Evolutionary conservation across 129 eudicot genomes (phyloP), one percentile per base, ranked within the genome.

Genomic region (Flaveria ramosissima): DNA sequence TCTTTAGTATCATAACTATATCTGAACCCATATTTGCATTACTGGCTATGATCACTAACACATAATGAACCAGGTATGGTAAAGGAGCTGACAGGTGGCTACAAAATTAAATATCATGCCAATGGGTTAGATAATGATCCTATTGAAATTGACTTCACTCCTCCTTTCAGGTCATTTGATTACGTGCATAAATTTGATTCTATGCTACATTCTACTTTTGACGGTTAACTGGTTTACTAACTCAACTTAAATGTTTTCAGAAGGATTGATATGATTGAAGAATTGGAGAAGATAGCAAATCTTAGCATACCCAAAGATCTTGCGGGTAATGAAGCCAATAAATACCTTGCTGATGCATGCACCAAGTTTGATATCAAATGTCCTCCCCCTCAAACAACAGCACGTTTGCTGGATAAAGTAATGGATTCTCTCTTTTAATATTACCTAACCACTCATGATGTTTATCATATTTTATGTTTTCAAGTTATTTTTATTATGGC

Each of bases 201-300:
- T 60, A 45, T 45, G 50, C 11, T 45, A 10, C 13, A 60, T 24
- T 39, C 47, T 14, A 15, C n/a, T 41, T n/a, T 56, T 21, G 19
- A 9, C 15, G 41, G 21, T 2, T 30, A 1, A 12, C 2, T 21
- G 9, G 52, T 72, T 2, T 14, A 19, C 60, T 72, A 27, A 75
- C 67, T 14, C 10, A 2, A 24, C 21, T 48, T 6, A 13, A 24
- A 32, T 24, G 74, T 67, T 30, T 84, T 19, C 86, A 93, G 97
- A 71, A 78, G 98, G 89, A 90, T 90, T 77, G 98, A 93, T 80
- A 90, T 93, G 98, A 91, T 93, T 75, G 96, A 77, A 45, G 97
- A 83, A 76, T 83, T 93, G 91, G 98, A 93, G 82, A 84, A 84
- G 82, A 77, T 89, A 55, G 98, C 96, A 43, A 86, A 88, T 68